A percentile compares a stretch with the other conserved stretches of the same genome.
These are phyloP conservation scores for Tilletia walkeri DNA, from an alignment of 1,284 basidiomycete species.

Conservation along the genomic window DNA sequence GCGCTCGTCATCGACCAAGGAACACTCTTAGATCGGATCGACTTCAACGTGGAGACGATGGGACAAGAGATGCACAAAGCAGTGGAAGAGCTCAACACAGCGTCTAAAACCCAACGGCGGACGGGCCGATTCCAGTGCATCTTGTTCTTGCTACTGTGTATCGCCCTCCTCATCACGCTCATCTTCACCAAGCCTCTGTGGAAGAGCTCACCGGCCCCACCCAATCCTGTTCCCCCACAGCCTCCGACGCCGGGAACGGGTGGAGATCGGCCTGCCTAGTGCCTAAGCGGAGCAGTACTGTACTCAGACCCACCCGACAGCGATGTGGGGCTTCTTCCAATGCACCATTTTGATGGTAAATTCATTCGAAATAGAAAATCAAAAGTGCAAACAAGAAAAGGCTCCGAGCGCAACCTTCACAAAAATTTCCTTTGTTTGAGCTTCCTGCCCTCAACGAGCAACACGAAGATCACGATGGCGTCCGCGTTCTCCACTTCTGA, in stretches of 20 bases:
- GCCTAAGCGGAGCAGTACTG: too few species aligned
- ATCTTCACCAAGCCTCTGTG: slow-evolving; percentile 73
- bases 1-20: slow-evolving; percentile 96
- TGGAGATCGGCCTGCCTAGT: too few species aligned
- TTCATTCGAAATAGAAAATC: too few species aligned
- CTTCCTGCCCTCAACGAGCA: not conserved
- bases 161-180: slow-evolving; percentile 76
- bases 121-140: slow-evolving; percentile 89
- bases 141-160: slow-evolving; percentile 82
- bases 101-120: slow-evolving; percentile 88
- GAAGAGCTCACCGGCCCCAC: slow-evolving; percentile 7
- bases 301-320: too few species aligned
- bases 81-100: slow-evolving; percentile 77
- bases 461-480: not conserved
- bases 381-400: too few species aligned
- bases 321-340: too few species aligned
- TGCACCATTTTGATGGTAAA: too few species aligned
- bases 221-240: not conserved
- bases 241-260: not conserved
- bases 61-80: slow-evolving; percentile 77
- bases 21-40: slow-evolving; percentile 89
- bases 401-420: too few species aligned
- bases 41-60: slow-evolving; percentile 95
- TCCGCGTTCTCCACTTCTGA: slow-evolving; percentile 47
- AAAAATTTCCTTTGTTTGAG: too few species aligned